Percentiles rank a stretch among this genome's conserved stretches.
Conservation (phyloP, 371 early-diverging fungal species). For the Rhizopus stolonifer region DNA sequence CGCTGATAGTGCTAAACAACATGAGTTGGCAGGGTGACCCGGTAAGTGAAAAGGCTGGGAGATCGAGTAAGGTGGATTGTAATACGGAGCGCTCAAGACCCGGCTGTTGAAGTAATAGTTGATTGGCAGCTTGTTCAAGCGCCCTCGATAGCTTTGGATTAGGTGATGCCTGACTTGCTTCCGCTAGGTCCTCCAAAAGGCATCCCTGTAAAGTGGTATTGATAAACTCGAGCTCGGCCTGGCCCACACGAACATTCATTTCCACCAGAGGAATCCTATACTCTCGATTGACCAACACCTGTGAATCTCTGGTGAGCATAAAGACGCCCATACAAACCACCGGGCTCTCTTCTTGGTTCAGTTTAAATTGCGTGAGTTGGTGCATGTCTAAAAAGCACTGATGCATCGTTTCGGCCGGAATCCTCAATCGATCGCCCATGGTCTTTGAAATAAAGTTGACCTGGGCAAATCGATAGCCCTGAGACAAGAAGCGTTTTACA, state of each 20-base stretch:
- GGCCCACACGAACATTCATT: slow-evolving; percentile 16
- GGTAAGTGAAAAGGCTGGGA: slow-evolving; percentile 36
- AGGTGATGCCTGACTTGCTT: slow-evolving; percentile 4
- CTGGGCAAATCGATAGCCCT: slow-evolving; percentile 48
- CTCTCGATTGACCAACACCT: slow-evolving; percentile 31
- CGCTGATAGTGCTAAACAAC: slow-evolving; percentile 32
- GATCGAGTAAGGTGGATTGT: slow-evolving; percentile 30
- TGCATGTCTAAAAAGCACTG: slow-evolving; percentile 38
- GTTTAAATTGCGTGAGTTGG: slow-evolving; percentile 17
- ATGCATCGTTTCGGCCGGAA: slow-evolving; percentile 41
- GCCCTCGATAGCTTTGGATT: slow-evolving; percentile 19
- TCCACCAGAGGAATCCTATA: slow-evolving; percentile 37
- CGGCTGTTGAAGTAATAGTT: slow-evolving; percentile 25
- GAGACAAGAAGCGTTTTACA: slow-evolving; percentile 23
- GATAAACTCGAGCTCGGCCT: slow-evolving; percentile 23
- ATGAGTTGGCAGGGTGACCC: slow-evolving; percentile 37
- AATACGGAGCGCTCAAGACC: slow-evolving; percentile 23
- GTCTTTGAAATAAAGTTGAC: slow-evolving; percentile 39
- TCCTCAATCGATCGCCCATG: slow-evolving; percentile 36
- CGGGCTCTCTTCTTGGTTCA: slow-evolving; percentile 10
- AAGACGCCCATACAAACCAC: slow-evolving; percentile 37
- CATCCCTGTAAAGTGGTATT: slow-evolving; percentile 20
- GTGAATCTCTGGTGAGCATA: slow-evolving; percentile 28
- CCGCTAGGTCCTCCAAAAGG: slow-evolving; percentile 19
- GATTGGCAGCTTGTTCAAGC: slow-evolving; percentile 25